phyloP scores from a whole-genome alignment of 2,329 filamentous ascomycete species.

The Incumbomyces lentus region DNA sequence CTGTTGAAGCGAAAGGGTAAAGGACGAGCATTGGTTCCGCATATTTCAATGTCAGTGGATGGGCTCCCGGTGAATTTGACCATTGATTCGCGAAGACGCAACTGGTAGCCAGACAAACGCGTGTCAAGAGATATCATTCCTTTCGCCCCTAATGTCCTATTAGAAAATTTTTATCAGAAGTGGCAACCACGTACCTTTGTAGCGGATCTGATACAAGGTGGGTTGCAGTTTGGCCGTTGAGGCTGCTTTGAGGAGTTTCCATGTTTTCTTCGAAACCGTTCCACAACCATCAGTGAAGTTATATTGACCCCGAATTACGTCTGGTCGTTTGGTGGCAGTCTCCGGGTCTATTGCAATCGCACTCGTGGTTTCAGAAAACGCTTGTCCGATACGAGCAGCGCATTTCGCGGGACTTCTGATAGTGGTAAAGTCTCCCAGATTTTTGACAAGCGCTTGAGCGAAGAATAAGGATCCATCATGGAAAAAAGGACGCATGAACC shows the following conservation, averaged over 20 bases:
- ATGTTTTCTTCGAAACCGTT: slow-evolving; percentile 53
- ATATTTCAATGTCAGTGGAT: slow-evolving; percentile 55
- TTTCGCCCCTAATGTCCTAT: slow-evolving; percentile 47
- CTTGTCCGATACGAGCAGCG: slow-evolving; percentile 51
- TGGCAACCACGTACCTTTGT: slow-evolving; percentile 39
- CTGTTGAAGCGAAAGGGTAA: slow-evolving; percentile 64
- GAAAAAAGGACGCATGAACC: slow-evolving; percentile 49
- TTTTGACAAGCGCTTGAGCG: slow-evolving; percentile 33
- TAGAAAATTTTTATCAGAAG: no score
- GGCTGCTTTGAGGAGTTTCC: slow-evolving; percentile 25
- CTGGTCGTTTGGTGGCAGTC: slow-evolving; percentile 18
- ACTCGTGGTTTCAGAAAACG: slow-evolving; percentile 64
- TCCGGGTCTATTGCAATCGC: slow-evolving; percentile 41
- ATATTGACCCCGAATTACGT: slow-evolving; percentile 34
- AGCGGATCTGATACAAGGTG: slow-evolving; percentile 65
- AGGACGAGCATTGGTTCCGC: slow-evolving; percentile 56
- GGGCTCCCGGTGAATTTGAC: slow-evolving; percentile 58
- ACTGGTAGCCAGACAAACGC: slow-evolving; percentile 44
- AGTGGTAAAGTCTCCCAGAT: slow-evolving; percentile 40
- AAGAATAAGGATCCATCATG: slow-evolving; percentile 23
- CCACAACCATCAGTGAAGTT: slow-evolving; percentile 75
- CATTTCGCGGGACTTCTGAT: slow-evolving; percentile 48
- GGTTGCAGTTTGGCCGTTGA: slow-evolving; percentile 38
- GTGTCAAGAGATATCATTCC: slow-evolving; percentile 66
- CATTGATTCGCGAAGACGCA: slow-evolving; percentile 65